A percentile compares a stretch with the other conserved stretches of the same genome.
phyloP scores from a whole-genome alignment of 2,329 filamentous ascomycete genomes.

The Cercospora nicotianae region DNA sequence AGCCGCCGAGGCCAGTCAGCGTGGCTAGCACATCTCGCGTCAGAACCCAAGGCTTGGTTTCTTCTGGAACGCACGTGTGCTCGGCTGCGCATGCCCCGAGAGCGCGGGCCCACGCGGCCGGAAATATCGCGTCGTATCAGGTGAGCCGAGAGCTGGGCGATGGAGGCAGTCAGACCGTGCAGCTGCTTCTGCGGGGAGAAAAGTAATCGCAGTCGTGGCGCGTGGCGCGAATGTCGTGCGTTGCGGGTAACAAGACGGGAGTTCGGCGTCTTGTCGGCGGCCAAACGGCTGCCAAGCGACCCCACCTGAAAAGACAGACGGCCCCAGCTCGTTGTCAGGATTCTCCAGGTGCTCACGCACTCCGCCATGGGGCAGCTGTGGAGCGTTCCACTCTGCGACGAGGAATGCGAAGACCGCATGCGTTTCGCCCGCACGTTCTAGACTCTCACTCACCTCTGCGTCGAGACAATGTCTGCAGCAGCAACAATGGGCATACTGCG shows the following conservation, averaged over 20 bases:
- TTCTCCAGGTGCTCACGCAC: not conserved
- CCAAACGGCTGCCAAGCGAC: not conserved
- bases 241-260: not conserved
- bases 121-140: not conserved
- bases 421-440: not conserved
- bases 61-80: not conserved
- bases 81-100: constrained; percentile 1
- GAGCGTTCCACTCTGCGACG: not conserved
- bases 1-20: not conserved
- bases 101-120: not conserved
- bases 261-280: not conserved
- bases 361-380: not conserved
- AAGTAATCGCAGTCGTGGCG: not conserved
- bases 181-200: not conserved
- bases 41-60: not conserved
- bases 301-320: not conserved
- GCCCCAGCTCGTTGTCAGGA: not conserved
- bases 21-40: not conserved
- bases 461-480: not conserved
- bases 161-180: not conserved
- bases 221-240: not conserved
- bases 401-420: not conserved
- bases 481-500: not conserved
- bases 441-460: not conserved
- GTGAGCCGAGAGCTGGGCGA: not conserved